These are phyloP conservation scores for Solanum bukasovii DNA, from an alignment of 257 asterid species.

Conservation along the genomic window DNA sequence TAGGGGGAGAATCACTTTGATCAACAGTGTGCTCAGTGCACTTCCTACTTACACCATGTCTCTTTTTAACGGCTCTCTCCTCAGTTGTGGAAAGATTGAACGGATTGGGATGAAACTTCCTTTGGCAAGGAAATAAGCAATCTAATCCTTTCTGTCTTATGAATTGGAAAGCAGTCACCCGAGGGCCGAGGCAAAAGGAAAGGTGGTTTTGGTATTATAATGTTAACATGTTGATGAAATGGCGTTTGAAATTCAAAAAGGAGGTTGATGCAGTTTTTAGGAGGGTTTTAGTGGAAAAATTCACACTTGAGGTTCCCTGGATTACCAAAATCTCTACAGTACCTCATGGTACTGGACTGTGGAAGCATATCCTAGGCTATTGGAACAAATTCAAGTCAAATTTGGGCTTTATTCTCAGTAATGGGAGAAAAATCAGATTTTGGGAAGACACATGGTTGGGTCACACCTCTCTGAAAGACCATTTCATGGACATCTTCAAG, in stretches of 20 bases:
- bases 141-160: background rate
- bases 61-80: background rate
- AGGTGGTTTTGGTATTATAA: background rate
- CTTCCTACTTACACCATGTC: background rate
- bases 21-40: background rate
- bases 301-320: background rate
- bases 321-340: background rate
- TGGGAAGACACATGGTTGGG: background rate
- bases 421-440: background rate
- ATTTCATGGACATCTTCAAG: background rate
- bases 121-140: background rate
- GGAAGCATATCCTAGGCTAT: background rate
- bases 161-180: background rate
- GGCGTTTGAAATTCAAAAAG: background rate
- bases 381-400: background rate
- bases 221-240: background rate
- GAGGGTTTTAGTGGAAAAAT: background rate
- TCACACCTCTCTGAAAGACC: background rate
- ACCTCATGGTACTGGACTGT: background rate
- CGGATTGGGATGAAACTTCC: background rate
- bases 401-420: background rate
- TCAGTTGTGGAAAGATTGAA: background rate
- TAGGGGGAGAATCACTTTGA: background rate
- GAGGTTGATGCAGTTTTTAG: background rate
- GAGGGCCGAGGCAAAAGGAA: background rate